Percentiles rank a stretch among this genome's conserved stretches.
These are phyloP conservation scores for Epicoccum sorghinum DNA, from an alignment of 2,329 filamentous ascomycete species.

Conservation along the genomic window DNA sequence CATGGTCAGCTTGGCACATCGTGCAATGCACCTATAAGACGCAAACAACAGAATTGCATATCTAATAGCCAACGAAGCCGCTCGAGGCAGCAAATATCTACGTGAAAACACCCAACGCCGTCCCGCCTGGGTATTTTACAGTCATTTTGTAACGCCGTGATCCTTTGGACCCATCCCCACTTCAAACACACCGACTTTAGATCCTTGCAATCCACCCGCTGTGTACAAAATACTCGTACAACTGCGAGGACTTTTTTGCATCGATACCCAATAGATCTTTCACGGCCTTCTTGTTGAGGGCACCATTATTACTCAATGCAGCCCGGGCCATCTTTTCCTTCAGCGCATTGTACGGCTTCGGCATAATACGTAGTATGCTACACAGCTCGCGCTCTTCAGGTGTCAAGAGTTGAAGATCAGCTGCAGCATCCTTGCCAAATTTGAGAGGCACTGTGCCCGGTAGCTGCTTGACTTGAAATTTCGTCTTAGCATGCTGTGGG, in stretches of 20 bases:
- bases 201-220: slow-evolving; percentile 91
- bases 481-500: slow-evolving; percentile 50
- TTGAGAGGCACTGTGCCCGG: slow-evolving; percentile 68
- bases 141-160: slow-evolving; percentile 16
- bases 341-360: slow-evolving; percentile 93
- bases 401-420: slow-evolving; percentile 84
- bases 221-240: slow-evolving; percentile 95
- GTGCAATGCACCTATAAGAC: not conserved
- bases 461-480: slow-evolving; percentile 63
- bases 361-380: slow-evolving; percentile 80
- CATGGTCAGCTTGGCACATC: slow-evolving; percentile 3
- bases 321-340: slow-evolving; percentile 93
- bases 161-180: not conserved
- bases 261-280: slow-evolving; percentile 86
- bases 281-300: slow-evolving; percentile 91
- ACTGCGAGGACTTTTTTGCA: slow-evolving; percentile 78
- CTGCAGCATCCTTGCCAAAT: slow-evolving; percentile 75
- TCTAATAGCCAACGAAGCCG: slow-evolving; percentile 1
- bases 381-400: slow-evolving; percentile 86
- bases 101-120: slow-evolving; percentile 12
- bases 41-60: not conserved
- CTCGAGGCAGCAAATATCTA: not conserved
- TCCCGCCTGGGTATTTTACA: slow-evolving; percentile 30
- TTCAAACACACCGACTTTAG: slow-evolving; percentile 44
- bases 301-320: slow-evolving; percentile 85